These are phyloP conservation scores for Boeremia lycopersici DNA, from an alignment of 2,329 filamentous ascomycete genomes.

Conservation along the genomic window DNA sequence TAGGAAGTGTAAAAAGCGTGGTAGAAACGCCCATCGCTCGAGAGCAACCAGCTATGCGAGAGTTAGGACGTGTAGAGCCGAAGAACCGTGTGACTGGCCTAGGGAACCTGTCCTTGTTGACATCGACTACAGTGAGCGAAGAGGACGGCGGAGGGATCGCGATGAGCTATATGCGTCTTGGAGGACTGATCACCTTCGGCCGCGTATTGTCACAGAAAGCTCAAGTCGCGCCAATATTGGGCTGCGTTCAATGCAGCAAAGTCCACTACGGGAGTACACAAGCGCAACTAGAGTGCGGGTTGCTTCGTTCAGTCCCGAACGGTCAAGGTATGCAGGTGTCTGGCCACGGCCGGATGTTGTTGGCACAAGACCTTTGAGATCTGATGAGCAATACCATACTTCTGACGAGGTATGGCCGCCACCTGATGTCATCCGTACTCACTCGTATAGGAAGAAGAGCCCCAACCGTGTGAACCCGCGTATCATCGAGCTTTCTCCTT, in stretches of 20 bases:
- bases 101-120: constrained; percentile 24
- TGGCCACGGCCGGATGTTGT: constrained; percentile 30
- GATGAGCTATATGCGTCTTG: constrained; percentile 25
- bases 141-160: constrained; percentile 33
- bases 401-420: constrained; percentile 31
- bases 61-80: constrained; percentile 27
- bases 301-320: constrained; percentile 30
- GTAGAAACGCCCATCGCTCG: constrained; percentile 17
- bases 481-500: constrained; percentile 32
- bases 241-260: constrained; percentile 32
- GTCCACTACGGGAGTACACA: constrained; percentile 13
- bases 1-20: constrained; percentile 40
- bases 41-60: constrained; percentile 26
- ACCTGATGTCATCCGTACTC: constrained; percentile 33
- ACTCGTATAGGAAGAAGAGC: constrained; percentile 24
- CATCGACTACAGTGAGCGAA: constrained; percentile 23
- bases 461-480: constrained; percentile 20
- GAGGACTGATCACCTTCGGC: constrained; percentile 25
- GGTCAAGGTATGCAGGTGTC: constrained; percentile 24
- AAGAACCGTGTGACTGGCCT: constrained; percentile 38
- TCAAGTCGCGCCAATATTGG: constrained; percentile 33
- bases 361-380: constrained; percentile 8
- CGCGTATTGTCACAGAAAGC: constrained; percentile 20
- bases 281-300: constrained; percentile 20
- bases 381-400: constrained; percentile 1